Percentiles rank a stretch among this genome's conserved stretches.
Conservation (phyloP, 192 early-diverging fungal genomes). For the Coemansia sp. region DNA sequence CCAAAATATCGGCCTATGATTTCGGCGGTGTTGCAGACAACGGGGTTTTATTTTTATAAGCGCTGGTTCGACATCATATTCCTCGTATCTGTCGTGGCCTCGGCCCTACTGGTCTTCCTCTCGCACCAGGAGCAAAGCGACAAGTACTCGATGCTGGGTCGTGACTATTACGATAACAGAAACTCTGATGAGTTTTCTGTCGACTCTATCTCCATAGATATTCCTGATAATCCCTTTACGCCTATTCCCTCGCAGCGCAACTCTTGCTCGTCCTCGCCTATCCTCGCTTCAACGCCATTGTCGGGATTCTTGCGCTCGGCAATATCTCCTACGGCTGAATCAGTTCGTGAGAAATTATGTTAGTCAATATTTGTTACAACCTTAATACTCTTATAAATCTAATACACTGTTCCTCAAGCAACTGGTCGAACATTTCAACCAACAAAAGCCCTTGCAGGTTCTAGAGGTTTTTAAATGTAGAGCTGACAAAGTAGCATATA, state of each 20-base stretch:
- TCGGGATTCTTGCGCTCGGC: conserved; percentile 18
- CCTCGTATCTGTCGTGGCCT: conserved; percentile 77
- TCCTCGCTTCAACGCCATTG: conserved; percentile 21
- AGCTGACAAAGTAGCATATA: too few relatives aligned
- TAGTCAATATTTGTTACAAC: neutral
- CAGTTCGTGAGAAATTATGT: conserved; percentile 32
- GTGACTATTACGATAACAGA: conserved; percentile 44
- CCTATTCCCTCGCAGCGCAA: conserved; percentile 40
- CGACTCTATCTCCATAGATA: conserved; percentile 49
- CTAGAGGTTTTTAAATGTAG: too few relatives aligned
- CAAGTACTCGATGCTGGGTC: conserved; percentile 57
- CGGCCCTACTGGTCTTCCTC: conserved; percentile 73
- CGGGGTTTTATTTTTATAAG: conserved; percentile 91
- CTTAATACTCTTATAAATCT: neutral
- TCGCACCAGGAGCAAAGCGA: conserved; percentile 65
- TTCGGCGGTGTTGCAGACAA: conserved; percentile 74
- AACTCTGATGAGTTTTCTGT: conserved; percentile 39
- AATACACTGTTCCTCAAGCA: too few relatives aligned
- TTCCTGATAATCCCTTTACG: conserved; percentile 40
- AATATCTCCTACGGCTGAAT: conserved; percentile 4
- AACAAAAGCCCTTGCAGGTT: too few relatives aligned
- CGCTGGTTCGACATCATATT: conserved; percentile 96
- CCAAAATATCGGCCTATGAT: conserved; percentile 82
- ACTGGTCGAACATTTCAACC: too few relatives aligned
- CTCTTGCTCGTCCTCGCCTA: conserved; percentile 41